Percentiles rank a stretch among this genome's conserved stretches.
Evolutionary conservation across 129 eudicot genomes (phyloP).

Genomic region (Escallonia herrerae): DNA sequence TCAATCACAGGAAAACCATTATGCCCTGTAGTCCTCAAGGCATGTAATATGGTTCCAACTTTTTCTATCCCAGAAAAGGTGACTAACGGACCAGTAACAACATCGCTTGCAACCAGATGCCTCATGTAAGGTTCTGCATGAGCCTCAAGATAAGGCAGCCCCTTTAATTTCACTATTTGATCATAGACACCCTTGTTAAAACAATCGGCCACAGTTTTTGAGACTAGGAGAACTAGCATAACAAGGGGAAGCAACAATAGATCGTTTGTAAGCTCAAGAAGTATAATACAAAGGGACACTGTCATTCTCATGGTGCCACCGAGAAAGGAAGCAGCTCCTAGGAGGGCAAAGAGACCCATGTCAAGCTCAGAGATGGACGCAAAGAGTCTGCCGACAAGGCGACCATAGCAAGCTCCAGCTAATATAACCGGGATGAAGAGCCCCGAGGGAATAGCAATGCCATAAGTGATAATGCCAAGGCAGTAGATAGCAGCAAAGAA

Average conservation of each 20-base stretch:
- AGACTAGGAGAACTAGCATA: slow-evolving; percentile 23
- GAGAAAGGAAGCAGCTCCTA: slow-evolving; percentile 27
- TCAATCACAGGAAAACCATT: slow-evolving; percentile 26
- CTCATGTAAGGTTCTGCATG: slow-evolving; percentile 32
- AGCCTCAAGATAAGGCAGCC: slow-evolving; percentile 23
- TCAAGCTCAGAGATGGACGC: slow-evolving; percentile 12
- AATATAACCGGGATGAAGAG: slow-evolving; percentile 30
- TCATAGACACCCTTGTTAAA: slow-evolving; percentile 32
- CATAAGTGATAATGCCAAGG: slow-evolving; percentile 26
- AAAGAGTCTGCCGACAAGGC: slow-evolving; percentile 21
- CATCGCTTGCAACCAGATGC: slow-evolving; percentile 21
- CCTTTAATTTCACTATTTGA: slow-evolving; percentile 20
- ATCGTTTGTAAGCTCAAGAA: slow-evolving; percentile 30
- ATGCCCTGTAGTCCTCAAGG: slow-evolving; percentile 18
- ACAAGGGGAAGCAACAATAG: slow-evolving; percentile 25
- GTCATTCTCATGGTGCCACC: slow-evolving; percentile 38
- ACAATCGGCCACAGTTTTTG: slow-evolving; percentile 21
- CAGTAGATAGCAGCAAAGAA: slow-evolving; percentile 17
- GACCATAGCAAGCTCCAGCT: slow-evolving; percentile 23
- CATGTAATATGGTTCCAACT: slow-evolving; percentile 22
- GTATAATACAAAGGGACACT: slow-evolving; percentile 25
- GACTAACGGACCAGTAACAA: slow-evolving; percentile 22
- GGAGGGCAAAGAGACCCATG: slow-evolving; percentile 22
- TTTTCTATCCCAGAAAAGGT: slow-evolving; percentile 19
- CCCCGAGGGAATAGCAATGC: slow-evolving; percentile 30